phyloP scores from a whole-genome alignment of 768 basidiomycete species.

The Naganishia vishniacii region DNA sequence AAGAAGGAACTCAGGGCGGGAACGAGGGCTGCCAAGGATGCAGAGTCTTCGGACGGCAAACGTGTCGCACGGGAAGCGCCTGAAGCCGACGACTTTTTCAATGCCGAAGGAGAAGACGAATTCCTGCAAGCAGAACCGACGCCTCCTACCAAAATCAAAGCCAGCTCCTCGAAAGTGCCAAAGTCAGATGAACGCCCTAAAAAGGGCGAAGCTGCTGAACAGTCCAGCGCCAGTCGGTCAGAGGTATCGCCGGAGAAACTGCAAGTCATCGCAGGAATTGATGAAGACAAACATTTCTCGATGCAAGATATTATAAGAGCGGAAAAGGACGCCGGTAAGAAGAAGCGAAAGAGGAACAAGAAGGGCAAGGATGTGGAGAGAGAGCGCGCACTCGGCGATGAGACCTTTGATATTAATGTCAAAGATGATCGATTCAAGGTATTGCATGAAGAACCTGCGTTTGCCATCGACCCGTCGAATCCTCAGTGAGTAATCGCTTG shows the following conservation, averaged over 20 bases:
- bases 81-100: constrained; percentile 73
- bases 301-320: constrained; percentile 81
- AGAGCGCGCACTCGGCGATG: constrained; percentile 60
- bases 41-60: constrained; percentile 30
- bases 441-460: constrained; percentile 80
- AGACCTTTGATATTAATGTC: constrained; percentile 75
- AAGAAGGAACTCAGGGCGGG: constrained; percentile 54
- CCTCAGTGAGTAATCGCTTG: constrained; percentile 64
- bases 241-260: constrained; percentile 27
- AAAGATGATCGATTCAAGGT: constrained; percentile 81
- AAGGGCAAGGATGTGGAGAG: constrained; percentile 53
- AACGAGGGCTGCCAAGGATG: constrained; percentile 21
- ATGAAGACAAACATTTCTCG: constrained; percentile 71
- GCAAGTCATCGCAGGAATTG: constrained; percentile 62
- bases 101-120: constrained; percentile 47
- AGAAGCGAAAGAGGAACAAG: constrained; percentile 52
- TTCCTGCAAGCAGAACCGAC: constrained; percentile 41
- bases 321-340: constrained; percentile 60
- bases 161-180: constrained; percentile 29
- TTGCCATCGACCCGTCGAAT: constrained; percentile 92
- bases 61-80: neutral
- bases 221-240: constrained; percentile 22
- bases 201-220: constrained; percentile 27
- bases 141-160: constrained; percentile 30
- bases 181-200: constrained; percentile 36